Conservation (phyloP, 257 asterid genomes). For the Solanum gracilifrons region DNA sequence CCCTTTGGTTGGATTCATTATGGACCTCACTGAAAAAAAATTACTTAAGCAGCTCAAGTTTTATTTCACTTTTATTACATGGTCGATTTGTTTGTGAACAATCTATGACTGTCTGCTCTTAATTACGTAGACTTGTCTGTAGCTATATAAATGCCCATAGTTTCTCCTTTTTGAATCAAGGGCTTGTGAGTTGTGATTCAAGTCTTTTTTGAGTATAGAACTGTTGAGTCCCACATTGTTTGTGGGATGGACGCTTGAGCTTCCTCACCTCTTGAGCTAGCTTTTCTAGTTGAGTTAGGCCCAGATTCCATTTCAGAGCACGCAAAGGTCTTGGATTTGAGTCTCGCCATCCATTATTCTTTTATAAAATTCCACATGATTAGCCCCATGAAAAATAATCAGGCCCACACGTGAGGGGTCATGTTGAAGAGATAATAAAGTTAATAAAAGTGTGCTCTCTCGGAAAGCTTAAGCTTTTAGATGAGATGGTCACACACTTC, state of each 20-base stretch:
- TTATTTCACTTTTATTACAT: neutral
- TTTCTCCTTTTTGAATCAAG: neutral
- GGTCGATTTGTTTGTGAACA: neutral
- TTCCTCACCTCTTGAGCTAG: neutral
- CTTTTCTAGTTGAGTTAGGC: neutral
- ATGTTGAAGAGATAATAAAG: neutral
- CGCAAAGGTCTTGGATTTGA: neutral
- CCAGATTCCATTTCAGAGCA: neutral
- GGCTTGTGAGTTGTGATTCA: neutral
- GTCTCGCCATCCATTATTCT: neutral
- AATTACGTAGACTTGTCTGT: neutral
- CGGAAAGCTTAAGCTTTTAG: neutral
- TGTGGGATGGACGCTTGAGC: neutral
- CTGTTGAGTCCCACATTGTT: neutral
- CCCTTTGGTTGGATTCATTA: neutral
- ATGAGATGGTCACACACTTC: neutral
- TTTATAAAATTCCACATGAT: neutral
- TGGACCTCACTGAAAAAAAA: neutral
- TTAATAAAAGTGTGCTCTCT: neutral
- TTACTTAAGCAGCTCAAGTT: neutral
- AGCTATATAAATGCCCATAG: neutral
- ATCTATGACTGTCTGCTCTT: neutral
- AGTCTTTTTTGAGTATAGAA: neutral
- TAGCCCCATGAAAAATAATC: neutral
- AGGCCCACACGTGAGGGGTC: neutral